Evolutionary conservation across 257 asterid species (phyloP).

Genomic region (Linaria vulgaris): DNA sequence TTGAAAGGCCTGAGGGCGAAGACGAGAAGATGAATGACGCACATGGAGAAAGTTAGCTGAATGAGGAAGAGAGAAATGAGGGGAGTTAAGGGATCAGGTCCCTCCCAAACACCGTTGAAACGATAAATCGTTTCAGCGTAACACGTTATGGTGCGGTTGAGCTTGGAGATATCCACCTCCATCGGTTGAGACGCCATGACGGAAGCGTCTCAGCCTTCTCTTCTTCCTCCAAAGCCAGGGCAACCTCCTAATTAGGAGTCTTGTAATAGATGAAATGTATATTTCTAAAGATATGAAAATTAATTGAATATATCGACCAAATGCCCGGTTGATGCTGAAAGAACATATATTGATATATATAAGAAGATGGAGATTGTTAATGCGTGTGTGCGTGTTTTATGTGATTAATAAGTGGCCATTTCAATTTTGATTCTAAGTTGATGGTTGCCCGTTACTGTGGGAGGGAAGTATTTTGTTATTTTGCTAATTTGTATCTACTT

Average conservation of each 20-base stretch:
- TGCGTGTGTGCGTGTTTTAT: background rate
- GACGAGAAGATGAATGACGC: slow-evolving; percentile 49
- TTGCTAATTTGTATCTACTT: too few species aligned
- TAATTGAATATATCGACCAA: background rate
- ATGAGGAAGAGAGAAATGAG: slow-evolving; percentile 81
- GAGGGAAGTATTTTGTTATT: background rate
- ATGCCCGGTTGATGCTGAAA: slow-evolving; percentile 11
- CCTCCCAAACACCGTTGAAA: slow-evolving; percentile 94
- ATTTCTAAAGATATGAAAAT: background rate
- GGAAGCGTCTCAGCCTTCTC: slow-evolving; percentile 25
- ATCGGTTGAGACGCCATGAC: slow-evolving; percentile 21
- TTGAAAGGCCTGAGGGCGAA: slow-evolving; percentile 53
- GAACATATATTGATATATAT: too few species aligned
- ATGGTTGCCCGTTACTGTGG: slow-evolving; percentile 37
- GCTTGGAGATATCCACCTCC: slow-evolving; percentile 26
- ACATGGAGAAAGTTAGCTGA: slow-evolving; percentile 63
- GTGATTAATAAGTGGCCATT: background rate
- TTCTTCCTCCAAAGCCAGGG: slow-evolving; percentile 25
- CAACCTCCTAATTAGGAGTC: slow-evolving; percentile 14
- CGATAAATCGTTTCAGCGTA: slow-evolving; percentile 71
- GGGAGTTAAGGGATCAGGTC: slow-evolving; percentile 85
- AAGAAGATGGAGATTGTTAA: slow-evolving; percentile 3
- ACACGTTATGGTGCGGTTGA: slow-evolving; percentile 55
- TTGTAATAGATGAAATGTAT: background rate
- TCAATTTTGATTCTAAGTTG: slow-evolving; percentile 8